Conservation (phyloP, 257 asterid species). For the Marsdenia floribunda region DNA sequence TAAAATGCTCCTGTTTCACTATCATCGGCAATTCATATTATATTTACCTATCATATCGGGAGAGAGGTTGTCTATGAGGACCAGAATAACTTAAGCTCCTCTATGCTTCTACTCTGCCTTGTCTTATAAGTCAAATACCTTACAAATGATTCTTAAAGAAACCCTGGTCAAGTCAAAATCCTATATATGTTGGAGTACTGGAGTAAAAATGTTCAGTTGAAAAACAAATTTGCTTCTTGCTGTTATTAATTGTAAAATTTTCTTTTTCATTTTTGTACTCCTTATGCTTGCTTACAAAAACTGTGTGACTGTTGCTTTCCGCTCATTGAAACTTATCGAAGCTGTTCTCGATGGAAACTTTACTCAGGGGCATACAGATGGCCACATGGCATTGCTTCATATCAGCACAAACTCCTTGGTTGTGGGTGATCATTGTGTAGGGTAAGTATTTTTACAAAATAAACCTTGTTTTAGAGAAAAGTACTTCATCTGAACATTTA, state of each 20-base stretch:
- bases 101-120: not conserved
- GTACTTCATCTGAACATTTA: not conserved
- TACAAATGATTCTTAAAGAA: not conserved
- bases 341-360: constrained; percentile 11
- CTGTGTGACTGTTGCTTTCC: not conserved
- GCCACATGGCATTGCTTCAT: constrained; percentile 87
- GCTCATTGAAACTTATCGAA: constrained; percentile 13
- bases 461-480: not conserved
- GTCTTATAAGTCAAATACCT: not conserved
- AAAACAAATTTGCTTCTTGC: not conserved
- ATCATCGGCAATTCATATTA: not conserved
- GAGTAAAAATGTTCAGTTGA: not conserved
- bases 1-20: not conserved
- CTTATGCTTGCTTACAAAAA: not conserved
- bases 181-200: not conserved
- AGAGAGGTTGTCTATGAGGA: not conserved
- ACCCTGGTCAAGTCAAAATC: not conserved
- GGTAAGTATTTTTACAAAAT: constrained; percentile 42
- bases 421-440: constrained; percentile 96
- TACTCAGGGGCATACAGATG: constrained; percentile 93
- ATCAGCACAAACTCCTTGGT: constrained; percentile 74
- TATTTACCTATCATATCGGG: not conserved
- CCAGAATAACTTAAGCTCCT: not conserved
- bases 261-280: not conserved
- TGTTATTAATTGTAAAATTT: not conserved